phyloP scores from a whole-genome alignment of 1,284 basidiomycete genomes.

The Takashimella koratensis region DNA sequence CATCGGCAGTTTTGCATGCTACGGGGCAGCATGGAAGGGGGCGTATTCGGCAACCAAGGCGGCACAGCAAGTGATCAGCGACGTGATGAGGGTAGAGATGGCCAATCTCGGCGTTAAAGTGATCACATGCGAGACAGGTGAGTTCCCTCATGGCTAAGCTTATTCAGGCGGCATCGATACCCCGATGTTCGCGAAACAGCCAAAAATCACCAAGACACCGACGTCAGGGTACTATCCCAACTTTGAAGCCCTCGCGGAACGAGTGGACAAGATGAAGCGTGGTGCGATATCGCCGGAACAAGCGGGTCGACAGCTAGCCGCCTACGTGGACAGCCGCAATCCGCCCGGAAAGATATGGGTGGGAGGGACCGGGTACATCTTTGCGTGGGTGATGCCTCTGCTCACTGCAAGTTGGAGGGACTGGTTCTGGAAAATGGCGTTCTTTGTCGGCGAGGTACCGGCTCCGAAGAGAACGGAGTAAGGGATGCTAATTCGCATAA shows the following conservation, averaged over 20 bases:
- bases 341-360: not conserved
- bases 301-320: not conserved
- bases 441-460: not conserved
- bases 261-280: not conserved
- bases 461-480: not conserved
- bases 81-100: conserved; percentile 13
- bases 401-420: not conserved
- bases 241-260: not conserved
- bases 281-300: not conserved
- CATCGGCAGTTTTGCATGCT: conserved; percentile 10
- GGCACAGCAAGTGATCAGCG: conserved; percentile 4
- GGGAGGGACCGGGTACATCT: not conserved
- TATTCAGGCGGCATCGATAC: not conserved
- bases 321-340: not conserved
- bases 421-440: not conserved
- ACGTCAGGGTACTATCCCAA: no score
- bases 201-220: not conserved
- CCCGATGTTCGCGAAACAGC: not conserved
- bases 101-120: conserved; percentile 12
- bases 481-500: no score
- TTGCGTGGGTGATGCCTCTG: not conserved
- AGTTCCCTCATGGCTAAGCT: no score
- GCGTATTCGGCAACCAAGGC: conserved; percentile 14
- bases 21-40: conserved; percentile 10
- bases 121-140: conserved; percentile 15